These are phyloP conservation scores for Ogataea salicorniae DNA, from an alignment of 805 yeast species.

Conservation along the genomic window DNA sequence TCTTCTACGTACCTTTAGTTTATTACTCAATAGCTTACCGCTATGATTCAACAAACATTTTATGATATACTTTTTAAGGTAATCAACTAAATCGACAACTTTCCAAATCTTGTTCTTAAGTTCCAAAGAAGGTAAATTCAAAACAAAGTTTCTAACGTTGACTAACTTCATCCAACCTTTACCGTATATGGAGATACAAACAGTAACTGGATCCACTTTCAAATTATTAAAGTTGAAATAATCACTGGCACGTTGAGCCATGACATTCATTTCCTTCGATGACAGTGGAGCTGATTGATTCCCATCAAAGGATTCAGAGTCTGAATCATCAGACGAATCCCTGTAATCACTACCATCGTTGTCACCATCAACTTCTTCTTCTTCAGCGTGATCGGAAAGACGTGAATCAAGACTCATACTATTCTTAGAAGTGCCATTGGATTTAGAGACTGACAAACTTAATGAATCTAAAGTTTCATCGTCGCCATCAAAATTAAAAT, in stretches of 20 bases:
- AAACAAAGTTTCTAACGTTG: slow-evolving; percentile 69
- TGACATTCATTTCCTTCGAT: slow-evolving; percentile 35
- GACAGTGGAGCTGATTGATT: neutral
- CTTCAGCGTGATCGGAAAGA: slow-evolving; percentile 8
- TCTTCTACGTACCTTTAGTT: slow-evolving; percentile 34
- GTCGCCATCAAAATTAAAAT: neutral
- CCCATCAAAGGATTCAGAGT: slow-evolving; percentile 2
- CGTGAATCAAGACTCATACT: slow-evolving; percentile 4
- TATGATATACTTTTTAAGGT: slow-evolving; percentile 58
- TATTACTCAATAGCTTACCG: slow-evolving; percentile 77
- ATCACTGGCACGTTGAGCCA: slow-evolving; percentile 72
- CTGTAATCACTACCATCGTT: slow-evolving; percentile 5
- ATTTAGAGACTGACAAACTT: too few species aligned
- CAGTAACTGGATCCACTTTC: slow-evolving; percentile 41
- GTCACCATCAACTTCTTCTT: slow-evolving; percentile 7
- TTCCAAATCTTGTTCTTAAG: slow-evolving; percentile 68
- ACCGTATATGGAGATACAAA: slow-evolving; percentile 74
- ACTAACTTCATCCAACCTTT: slow-evolving; percentile 62
- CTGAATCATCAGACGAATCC: slow-evolving; percentile 2
- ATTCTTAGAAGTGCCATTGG: too few species aligned
- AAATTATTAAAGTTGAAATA: slow-evolving; percentile 65
- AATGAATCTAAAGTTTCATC: too few species aligned
- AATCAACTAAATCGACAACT: slow-evolving; percentile 56
- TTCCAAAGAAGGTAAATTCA: slow-evolving; percentile 57
- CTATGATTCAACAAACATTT: slow-evolving; percentile 58